Conservation (phyloP, 176 grass and related monocot genomes). For the Echinochloa phyllopogon region DNA sequence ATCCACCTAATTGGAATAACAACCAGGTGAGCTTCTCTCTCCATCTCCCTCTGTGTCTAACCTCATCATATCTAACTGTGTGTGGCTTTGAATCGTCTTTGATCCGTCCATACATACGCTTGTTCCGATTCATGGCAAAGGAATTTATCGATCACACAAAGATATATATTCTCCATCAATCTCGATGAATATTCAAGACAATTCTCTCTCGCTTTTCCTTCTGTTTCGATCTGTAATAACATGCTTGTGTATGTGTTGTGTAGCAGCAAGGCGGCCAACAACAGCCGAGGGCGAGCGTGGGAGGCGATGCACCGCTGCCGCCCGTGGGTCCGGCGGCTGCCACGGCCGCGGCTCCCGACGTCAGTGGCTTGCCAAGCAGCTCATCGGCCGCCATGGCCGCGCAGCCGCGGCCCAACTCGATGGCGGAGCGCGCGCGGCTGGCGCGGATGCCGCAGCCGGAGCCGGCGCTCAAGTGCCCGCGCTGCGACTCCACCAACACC, state of each 20-base stretch:
- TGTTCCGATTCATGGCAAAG: constrained; percentile 46
- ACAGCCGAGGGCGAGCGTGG: constrained; percentile 40
- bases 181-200: constrained; percentile 73
- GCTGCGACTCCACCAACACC: constrained; percentile 96
- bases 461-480: constrained; percentile 81
- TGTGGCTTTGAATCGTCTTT: constrained; percentile 6
- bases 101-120: constrained; percentile 38
- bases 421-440: constrained; percentile 73
- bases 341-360: constrained; percentile 15
- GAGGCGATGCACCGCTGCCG: constrained; percentile 50
- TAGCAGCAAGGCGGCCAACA: constrained; percentile 49
- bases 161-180: constrained; percentile 57
- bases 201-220: constrained; percentile 50
- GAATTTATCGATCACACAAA: constrained; percentile 30
- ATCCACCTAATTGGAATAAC: constrained; percentile 93
- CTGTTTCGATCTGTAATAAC: constrained; percentile 45
- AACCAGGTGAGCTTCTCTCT: constrained; percentile 70
- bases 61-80: not conserved
- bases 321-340: constrained; percentile 36
- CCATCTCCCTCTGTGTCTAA: constrained; percentile 4
- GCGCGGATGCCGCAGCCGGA: constrained; percentile 80
- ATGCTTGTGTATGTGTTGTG: not conserved
- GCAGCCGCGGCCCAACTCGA: constrained; percentile 61
- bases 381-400: constrained; percentile 27
- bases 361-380: constrained; percentile 49